These are phyloP conservation scores for Phytopythium aichiense DNA, from an alignment of 352 stramenopile genomes.

Conservation along the genomic window DNA sequence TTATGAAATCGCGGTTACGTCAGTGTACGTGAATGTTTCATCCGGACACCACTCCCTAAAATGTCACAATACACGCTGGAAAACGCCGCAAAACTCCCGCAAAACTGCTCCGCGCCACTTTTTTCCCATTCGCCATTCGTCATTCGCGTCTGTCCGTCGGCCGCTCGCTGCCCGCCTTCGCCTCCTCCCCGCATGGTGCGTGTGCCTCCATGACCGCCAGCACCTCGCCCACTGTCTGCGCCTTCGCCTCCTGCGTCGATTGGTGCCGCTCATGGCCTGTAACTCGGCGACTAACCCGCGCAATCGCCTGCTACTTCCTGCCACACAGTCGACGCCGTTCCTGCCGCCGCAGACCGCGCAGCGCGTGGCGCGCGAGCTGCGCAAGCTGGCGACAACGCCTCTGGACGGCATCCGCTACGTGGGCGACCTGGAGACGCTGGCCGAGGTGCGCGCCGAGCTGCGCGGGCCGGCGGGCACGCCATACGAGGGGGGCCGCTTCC, in stretches of 20 bases:
- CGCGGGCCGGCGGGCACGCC: constrained; percentile 96
- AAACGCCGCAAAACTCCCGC: not conserved
- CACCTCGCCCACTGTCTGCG: not conserved
- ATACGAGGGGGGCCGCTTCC: constrained; percentile 96
- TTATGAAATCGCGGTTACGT: no score
- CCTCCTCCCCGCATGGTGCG: constrained; percentile 1
- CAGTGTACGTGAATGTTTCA: not conserved
- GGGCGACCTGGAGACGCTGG: constrained; percentile 88
- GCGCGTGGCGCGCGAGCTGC: constrained; percentile 90
- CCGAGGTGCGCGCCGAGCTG: constrained; percentile 95
- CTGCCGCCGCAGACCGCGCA: constrained; percentile 89
- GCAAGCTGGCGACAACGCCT: constrained; percentile 85
- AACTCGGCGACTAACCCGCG: not conserved
- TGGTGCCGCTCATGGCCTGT: not conserved
- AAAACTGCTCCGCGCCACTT: not conserved
- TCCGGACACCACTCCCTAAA: not conserved
- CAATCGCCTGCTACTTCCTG: not conserved
- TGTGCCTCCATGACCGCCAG: not conserved
- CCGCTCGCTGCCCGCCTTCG: not conserved
- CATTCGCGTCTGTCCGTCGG: not conserved
- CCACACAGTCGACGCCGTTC: constrained; percentile 26
- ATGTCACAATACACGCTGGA: not conserved
- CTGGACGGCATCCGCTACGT: constrained; percentile 92
- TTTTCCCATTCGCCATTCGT: not conserved
- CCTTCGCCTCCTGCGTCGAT: not conserved